Evolutionary conservation across 2,329 filamentous ascomycete species (phyloP).

Genomic region (Beauveria bassiana): DNA sequence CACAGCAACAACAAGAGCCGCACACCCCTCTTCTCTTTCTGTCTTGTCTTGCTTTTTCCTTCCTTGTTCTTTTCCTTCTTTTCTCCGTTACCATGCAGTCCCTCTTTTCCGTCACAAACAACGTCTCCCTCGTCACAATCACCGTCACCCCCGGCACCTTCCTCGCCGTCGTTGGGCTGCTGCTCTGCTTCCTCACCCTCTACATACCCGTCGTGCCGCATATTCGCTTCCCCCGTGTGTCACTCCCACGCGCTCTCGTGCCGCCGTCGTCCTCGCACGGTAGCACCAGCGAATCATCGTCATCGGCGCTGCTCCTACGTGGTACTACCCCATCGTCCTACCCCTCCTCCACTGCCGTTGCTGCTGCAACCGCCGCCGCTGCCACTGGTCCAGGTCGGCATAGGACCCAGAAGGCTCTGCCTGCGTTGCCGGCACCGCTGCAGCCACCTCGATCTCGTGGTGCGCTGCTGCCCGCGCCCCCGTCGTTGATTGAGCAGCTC

Average conservation of each 20-base stretch:
- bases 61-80: neutral
- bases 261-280: conserved; percentile 2
- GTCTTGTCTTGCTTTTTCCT: neutral
- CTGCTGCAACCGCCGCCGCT: conserved; percentile 8
- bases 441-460: neutral
- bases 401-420: conserved; percentile 2
- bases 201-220: conserved; percentile 33
- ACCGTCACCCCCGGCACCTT: conserved; percentile 51
- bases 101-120: conserved; percentile 52
- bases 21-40: no score
- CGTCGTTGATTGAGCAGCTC: neutral
- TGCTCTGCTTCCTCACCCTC: conserved; percentile 43
- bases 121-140: conserved; percentile 53
- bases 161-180: conserved; percentile 41
- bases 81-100: conserved; percentile 41
- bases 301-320: neutral
- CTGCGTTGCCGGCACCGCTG: neutral
- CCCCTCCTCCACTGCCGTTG: neutral
- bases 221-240: conserved; percentile 26
- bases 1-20: neutral
- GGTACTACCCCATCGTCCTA: neutral
- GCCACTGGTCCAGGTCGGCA: neutral
- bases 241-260: conserved; percentile 19
- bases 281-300: neutral
- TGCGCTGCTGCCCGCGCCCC: neutral